A percentile compares a stretch with the other conserved stretches of the same genome.
These are phyloP conservation scores for Salix dunnii DNA, from an alignment of 345 rosid genomes.

Conservation along the genomic window DNA sequence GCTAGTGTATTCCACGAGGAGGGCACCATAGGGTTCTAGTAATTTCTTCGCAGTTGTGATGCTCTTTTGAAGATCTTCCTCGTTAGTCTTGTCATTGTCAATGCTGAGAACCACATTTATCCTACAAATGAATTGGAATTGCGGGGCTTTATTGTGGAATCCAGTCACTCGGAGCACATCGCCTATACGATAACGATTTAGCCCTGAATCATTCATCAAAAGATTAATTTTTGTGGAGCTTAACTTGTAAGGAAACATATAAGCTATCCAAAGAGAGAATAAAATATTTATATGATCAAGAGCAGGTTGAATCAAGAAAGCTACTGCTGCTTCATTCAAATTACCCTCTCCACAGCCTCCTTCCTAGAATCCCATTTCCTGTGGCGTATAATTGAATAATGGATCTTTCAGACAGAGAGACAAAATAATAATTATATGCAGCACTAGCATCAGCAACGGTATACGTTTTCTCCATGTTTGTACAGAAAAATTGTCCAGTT, in stretches of 20 bases:
- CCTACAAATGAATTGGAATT: slow-evolving; percentile 65
- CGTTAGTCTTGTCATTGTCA: slow-evolving; percentile 65
- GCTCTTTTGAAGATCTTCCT: slow-evolving; percentile 61
- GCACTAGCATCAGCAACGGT: too few species aligned
- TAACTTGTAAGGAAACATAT: neutral
- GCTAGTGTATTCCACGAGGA: slow-evolving; percentile 64
- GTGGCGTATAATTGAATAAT: too few species aligned
- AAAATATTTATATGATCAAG: too few species aligned
- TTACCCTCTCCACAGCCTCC: too few species aligned
- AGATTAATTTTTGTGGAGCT: neutral
- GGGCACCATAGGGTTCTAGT: slow-evolving; percentile 42
- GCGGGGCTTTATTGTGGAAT: slow-evolving; percentile 59
- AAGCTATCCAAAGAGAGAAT: too few species aligned
- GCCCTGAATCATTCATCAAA: slow-evolving; percentile 33
- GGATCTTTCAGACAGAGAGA: too few species aligned
- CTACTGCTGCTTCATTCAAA: too few species aligned
- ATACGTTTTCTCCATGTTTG: too few species aligned
- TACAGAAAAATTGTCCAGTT: neutral
- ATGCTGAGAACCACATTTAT: slow-evolving; percentile 61
- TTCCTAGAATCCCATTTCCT: too few species aligned
- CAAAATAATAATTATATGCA: too few species aligned
- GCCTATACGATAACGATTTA: slow-evolving; percentile 54
- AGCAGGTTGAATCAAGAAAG: too few species aligned
- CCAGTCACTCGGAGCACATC: slow-evolving; percentile 62
- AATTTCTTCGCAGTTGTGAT: slow-evolving; percentile 43